Conservation (phyloP, 441 rosid genomes). For the Erodium trifolium region DNA sequence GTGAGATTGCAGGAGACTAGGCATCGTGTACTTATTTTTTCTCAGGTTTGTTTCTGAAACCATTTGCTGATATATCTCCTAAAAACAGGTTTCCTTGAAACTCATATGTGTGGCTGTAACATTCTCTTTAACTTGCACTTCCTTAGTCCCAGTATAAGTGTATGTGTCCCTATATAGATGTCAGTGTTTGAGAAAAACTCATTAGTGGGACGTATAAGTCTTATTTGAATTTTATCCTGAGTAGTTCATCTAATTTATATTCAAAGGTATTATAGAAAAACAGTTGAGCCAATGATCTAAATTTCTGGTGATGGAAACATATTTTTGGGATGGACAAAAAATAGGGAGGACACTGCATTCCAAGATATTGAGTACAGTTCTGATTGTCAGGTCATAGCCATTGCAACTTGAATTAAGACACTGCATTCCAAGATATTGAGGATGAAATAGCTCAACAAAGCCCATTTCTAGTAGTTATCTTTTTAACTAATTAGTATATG, state of each 20-base stretch:
- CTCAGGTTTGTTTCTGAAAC: slow-evolving; percentile 63
- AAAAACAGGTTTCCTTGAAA: not conserved
- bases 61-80: not conserved
- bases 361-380: no score
- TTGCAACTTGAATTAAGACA: not conserved
- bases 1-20: slow-evolving; percentile 87
- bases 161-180: not conserved
- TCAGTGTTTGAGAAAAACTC: not conserved
- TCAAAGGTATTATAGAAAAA: not conserved
- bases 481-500: not conserved
- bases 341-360: not conserved
- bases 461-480: not conserved
- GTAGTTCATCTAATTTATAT: not conserved
- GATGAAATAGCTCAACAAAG: not conserved
- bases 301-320: not conserved
- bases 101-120: not conserved
- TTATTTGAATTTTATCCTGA: not conserved
- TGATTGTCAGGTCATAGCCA: not conserved
- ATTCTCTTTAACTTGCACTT: slow-evolving; percentile 14
- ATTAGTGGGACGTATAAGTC: not conserved
- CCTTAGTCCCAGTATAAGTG: not conserved
- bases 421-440: not conserved
- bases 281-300: not conserved
- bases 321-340: not conserved
- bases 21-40: slow-evolving; percentile 93